Evolutionary conservation across 352 stramenopile species (phyloP).

Genomic region (Pythium dissimile): DNA sequence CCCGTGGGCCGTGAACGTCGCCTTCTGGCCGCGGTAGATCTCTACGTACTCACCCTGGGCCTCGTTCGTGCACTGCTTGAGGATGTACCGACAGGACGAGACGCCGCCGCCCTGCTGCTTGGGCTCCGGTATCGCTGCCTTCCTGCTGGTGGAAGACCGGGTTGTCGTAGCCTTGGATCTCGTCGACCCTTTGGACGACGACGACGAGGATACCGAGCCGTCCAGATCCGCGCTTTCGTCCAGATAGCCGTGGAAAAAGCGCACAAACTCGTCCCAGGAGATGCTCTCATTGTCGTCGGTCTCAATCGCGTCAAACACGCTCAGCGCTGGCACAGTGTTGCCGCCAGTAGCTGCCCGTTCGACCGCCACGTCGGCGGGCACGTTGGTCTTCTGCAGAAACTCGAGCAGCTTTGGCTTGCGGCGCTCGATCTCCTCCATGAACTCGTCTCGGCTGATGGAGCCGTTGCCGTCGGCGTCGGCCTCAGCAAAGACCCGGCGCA

Average conservation of each 20-base stretch:
- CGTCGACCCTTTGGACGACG: not conserved
- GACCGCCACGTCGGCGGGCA: not conserved
- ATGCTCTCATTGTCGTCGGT: conserved; percentile 87
- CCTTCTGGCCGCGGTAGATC: conserved; percentile 72
- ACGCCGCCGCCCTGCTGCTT: not conserved
- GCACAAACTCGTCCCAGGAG: conserved; percentile 82
- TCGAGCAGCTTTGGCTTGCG: conserved; percentile 67
- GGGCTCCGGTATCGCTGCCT: too few relatives aligned
- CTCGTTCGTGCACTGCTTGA: conserved; percentile 86
- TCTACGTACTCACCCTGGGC: conserved; percentile 79
- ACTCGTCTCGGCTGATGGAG: conserved; percentile 76
- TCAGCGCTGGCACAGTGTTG: conserved; percentile 28
- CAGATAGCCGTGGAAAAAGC: conserved; percentile 67
- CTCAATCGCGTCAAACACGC: conserved; percentile 89
- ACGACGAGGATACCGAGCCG: conserved; percentile 7
- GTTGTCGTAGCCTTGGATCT: not conserved
- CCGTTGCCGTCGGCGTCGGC: conserved; percentile 72
- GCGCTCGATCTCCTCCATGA: conserved; percentile 83
- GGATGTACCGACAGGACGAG: conserved; percentile 59
- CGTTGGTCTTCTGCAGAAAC: conserved; percentile 67
- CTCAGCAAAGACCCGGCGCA: conserved; percentile 79
- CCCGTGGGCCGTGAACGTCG: conserved; percentile 70
- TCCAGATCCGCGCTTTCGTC: conserved; percentile 31
- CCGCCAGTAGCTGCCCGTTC: not conserved
- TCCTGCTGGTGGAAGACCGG: too few relatives aligned